These are phyloP conservation scores for Sporisorium iseilematis-ciliati DNA, from an alignment of 1,284 basidiomycete species.

Conservation along the genomic window DNA sequence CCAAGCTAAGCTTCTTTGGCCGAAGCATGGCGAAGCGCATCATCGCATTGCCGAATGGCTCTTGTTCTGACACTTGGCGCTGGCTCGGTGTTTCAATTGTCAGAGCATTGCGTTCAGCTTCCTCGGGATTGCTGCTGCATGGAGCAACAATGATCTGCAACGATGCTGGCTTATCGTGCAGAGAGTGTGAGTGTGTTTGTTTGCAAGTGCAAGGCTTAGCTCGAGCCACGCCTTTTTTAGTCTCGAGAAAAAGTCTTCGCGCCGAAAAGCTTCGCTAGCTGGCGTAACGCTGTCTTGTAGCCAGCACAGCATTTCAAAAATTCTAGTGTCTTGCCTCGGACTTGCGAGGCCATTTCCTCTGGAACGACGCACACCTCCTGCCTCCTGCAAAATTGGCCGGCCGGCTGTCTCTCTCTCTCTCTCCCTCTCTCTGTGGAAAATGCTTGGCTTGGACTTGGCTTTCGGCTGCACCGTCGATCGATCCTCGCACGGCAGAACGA, in stretches of 20 bases:
- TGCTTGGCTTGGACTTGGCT: constrained; percentile 3
- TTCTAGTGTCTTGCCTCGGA: not conserved
- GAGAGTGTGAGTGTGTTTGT: too few species aligned
- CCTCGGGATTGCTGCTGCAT: too few species aligned
- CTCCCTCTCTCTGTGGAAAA: not conserved
- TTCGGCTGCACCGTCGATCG: constrained; percentile 9
- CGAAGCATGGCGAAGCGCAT: not conserved
- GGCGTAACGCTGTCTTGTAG: too few species aligned
- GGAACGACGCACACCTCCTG: not conserved
- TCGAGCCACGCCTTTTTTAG: too few species aligned
- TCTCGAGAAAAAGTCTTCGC: too few species aligned
- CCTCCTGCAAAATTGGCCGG: constrained; percentile 1
- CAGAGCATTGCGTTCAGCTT: too few species aligned
- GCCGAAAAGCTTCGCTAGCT: too few species aligned
- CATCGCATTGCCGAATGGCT: constrained; percentile 8
- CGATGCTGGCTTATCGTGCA: too few species aligned
- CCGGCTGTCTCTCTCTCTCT: not conserved
- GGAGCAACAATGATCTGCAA: too few species aligned
- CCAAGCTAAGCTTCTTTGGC: not conserved
- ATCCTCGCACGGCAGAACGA: not conserved
- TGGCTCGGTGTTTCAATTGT: too few species aligned
- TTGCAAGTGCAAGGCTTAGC: too few species aligned
- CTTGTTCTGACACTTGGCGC: not conserved
- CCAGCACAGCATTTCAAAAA: not conserved
- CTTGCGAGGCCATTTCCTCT: not conserved